phyloP scores from a whole-genome alignment of 1,284 basidiomycete genomes.

The Heterobasidion occidentale region DNA sequence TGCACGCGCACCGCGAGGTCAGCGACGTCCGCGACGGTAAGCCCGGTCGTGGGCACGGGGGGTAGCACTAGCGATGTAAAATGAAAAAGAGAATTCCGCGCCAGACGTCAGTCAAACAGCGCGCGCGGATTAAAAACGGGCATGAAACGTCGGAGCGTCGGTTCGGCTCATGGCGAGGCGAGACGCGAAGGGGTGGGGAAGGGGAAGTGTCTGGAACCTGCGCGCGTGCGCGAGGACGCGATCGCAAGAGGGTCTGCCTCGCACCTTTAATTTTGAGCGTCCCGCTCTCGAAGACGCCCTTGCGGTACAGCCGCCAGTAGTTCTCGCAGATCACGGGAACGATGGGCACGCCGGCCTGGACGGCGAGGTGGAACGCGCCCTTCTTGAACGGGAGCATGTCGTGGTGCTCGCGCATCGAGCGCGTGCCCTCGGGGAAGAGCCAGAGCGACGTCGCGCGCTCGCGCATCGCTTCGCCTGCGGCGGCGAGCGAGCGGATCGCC shows the following conservation, averaged over 20 bases:
- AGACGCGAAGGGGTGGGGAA: no score
- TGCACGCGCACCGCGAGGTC: constrained; percentile 58
- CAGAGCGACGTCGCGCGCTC: constrained; percentile 68
- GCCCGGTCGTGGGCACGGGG: constrained; percentile 64
- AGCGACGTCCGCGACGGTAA: constrained; percentile 59
- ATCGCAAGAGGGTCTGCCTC: constrained; percentile 15
- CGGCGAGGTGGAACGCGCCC: constrained; percentile 94
- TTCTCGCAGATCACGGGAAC: constrained; percentile 93
- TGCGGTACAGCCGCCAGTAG: constrained; percentile 81
- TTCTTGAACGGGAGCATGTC: constrained; percentile 91
- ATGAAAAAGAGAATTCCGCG: neutral
- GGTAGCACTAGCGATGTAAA: constrained; percentile 53
- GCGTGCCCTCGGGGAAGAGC: constrained; percentile 92
- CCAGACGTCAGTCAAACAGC: neutral
- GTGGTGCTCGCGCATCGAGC: constrained; percentile 61
- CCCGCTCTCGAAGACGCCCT: constrained; percentile 74
- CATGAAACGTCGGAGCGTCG: neutral
- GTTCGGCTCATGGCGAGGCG: no score
- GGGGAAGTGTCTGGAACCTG: no score
- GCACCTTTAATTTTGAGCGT: constrained; percentile 77
- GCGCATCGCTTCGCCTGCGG: constrained; percentile 83
- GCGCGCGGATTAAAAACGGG: constrained; percentile 5
- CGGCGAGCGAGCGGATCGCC: constrained; percentile 72
- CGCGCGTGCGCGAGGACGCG: neutral
- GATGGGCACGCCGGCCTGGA: constrained; percentile 85